Evolutionary conservation across 345 rosid species (phyloP).

Genomic region (Citrus inodora): DNA sequence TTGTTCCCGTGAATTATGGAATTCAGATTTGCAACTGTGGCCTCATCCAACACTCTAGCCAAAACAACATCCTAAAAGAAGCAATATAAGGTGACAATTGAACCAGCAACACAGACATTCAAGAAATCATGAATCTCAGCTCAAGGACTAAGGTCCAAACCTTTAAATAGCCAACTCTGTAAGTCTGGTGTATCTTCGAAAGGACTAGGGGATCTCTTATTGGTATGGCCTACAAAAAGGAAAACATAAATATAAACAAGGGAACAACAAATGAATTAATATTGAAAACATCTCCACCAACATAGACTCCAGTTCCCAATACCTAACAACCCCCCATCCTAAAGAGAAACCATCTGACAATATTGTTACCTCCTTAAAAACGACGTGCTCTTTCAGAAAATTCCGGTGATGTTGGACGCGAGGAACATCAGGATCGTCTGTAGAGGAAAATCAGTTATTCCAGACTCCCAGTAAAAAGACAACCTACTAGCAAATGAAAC

Average conservation of each 20-base stretch:
- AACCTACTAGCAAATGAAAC: background rate
- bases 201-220: slow-evolving; percentile 63
- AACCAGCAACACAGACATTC: slow-evolving; percentile 8
- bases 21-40: slow-evolving; percentile 58
- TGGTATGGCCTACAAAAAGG: slow-evolving; percentile 60
- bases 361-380: slow-evolving; percentile 77
- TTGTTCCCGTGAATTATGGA: slow-evolving; percentile 71
- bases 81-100: slow-evolving; percentile 13
- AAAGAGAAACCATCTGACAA: slow-evolving; percentile 1
- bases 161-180: slow-evolving; percentile 87
- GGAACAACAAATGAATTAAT: background rate
- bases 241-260: slow-evolving; percentile 11
- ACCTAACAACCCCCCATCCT: background rate
- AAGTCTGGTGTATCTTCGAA: slow-evolving; percentile 85
- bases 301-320: slow-evolving; percentile 6
- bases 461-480: slow-evolving; percentile 1
- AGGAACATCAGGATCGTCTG: slow-evolving; percentile 80
- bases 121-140: slow-evolving; percentile 12
- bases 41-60: slow-evolving; percentile 88
- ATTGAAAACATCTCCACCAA: background rate
- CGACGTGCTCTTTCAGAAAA: slow-evolving; percentile 69
- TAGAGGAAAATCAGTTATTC: slow-evolving; percentile 16
- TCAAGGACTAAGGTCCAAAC: slow-evolving; percentile 32
- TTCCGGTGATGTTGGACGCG: slow-evolving; percentile 62
- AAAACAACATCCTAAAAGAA: slow-evolving; percentile 80